Conservation (phyloP, 148 eudicot species). For the Salicornia ramosissima region DNA sequence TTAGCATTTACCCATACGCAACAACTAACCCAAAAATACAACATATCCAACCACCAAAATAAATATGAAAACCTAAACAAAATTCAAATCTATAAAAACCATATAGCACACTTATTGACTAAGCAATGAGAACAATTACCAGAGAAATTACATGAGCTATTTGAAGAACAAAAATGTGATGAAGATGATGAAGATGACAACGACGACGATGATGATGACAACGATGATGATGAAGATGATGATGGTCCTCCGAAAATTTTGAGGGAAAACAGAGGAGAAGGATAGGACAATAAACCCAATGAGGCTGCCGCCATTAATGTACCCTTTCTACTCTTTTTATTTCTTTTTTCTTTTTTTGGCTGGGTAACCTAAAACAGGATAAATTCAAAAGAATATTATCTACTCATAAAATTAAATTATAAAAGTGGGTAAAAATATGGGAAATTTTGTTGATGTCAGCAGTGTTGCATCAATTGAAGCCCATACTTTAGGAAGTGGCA, state of each 20-base stretch:
- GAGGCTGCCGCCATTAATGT: slow-evolving; percentile 17
- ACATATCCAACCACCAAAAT: not conserved
- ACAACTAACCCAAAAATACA: not conserved
- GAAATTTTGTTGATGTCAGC: not conserved
- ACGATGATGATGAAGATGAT: slow-evolving; percentile 6
- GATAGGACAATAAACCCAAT: slow-evolving; percentile 17
- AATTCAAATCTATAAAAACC: not conserved
- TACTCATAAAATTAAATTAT: not conserved
- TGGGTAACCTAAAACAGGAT: not conserved
- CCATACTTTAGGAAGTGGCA: not conserved
- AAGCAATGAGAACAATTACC: slow-evolving; percentile 21
- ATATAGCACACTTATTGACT: too few relatives aligned
- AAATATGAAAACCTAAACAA: not conserved
- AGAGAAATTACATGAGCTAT: slow-evolving; percentile 22
- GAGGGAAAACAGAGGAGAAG: slow-evolving; percentile 27
- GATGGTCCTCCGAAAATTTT: not conserved
- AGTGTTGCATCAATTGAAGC: not conserved
- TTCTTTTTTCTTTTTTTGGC: not conserved
- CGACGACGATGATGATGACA: not conserved
- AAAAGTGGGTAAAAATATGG: not conserved
- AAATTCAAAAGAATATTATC: too few relatives aligned
- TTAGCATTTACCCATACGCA: not conserved
- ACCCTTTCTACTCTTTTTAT: not conserved
- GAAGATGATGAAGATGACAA: slow-evolving; percentile 23
- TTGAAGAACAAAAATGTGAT: slow-evolving; percentile 32